These are phyloP conservation scores for Buxus sempervirens DNA, from an alignment of 164 flowering plant genomes.

Conservation along the genomic window DNA sequence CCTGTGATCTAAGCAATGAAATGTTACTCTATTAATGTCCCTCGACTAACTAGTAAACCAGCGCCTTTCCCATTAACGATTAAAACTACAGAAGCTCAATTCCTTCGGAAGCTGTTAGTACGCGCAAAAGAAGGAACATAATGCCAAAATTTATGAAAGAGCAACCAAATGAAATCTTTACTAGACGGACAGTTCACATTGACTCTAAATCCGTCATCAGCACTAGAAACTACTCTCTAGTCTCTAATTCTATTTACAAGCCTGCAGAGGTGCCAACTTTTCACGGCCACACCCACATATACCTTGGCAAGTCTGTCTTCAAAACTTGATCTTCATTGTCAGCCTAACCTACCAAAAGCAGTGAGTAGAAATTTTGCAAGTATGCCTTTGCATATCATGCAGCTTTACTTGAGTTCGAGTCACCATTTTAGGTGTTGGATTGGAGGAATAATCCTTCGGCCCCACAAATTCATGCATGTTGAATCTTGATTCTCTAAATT, in stretches of 20 bases:
- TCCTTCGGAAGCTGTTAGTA: not conserved
- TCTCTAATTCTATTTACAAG: no score
- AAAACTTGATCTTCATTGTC: not conserved
- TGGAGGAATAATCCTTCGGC: not conserved
- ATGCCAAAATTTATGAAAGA: slow-evolving; percentile 1
- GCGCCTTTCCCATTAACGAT: no score
- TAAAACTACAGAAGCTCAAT: not conserved
- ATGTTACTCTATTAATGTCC: no score
- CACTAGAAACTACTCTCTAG: no score
- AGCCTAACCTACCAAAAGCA: not conserved
- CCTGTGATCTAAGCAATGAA: no score
- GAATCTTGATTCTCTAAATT: not conserved
- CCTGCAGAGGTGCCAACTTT: no score
- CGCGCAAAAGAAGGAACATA: slow-evolving; percentile 1
- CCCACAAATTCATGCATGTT: not conserved
- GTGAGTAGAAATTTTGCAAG: not conserved
- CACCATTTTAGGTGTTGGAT: not conserved
- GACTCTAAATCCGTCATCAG: not conserved
- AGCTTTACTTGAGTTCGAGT: not conserved
- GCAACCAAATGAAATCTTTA: slow-evolving; percentile 14
- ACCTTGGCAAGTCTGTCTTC: no score
- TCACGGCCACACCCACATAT: no score
- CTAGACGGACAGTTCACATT: not conserved
- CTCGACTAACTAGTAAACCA: no score
- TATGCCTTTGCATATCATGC: not conserved